Evolutionary conservation across 2,329 filamentous ascomycete species (phyloP).

Genomic region (Sphaerulina vaccinii): DNA sequence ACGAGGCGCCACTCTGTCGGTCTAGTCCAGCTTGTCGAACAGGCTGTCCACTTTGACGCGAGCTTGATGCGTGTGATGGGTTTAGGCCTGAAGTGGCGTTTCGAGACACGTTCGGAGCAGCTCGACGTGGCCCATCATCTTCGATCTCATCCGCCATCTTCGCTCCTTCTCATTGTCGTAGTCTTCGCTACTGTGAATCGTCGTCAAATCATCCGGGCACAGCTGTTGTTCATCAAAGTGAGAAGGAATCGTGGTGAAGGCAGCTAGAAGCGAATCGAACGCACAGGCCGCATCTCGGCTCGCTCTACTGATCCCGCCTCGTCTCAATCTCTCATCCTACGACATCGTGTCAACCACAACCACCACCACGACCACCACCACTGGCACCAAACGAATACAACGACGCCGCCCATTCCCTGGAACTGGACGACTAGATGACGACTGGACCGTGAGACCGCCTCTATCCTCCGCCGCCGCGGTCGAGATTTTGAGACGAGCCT

Average conservation of each 20-base stretch:
- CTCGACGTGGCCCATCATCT: slow-evolving; percentile 21
- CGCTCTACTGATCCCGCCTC: neutral
- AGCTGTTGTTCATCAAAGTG: too few relatives aligned
- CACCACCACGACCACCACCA: neutral
- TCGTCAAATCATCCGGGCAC: too few relatives aligned
- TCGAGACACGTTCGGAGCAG: slow-evolving; percentile 20
- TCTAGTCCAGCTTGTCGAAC: slow-evolving; percentile 23
- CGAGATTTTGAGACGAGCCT: slow-evolving; percentile 1
- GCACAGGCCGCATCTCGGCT: too few relatives aligned
- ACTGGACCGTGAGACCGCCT: neutral
- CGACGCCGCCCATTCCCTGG: neutral
- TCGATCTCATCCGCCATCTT: slow-evolving; percentile 31
- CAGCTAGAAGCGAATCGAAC: too few relatives aligned
- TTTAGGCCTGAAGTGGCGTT: slow-evolving; percentile 24
- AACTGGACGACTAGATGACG: slow-evolving; percentile 4
- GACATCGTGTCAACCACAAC: neutral
- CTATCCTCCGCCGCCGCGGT: slow-evolving; percentile 4
- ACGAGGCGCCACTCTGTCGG: slow-evolving; percentile 24
- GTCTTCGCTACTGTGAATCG: neutral
- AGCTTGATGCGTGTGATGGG: slow-evolving; percentile 20
- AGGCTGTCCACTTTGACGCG: slow-evolving; percentile 8
- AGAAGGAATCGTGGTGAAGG: too few relatives aligned
- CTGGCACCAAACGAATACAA: neutral
- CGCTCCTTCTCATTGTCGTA: neutral
- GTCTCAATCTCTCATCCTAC: neutral